Evolutionary conservation across 2,329 filamentous ascomycete genomes (phyloP).

Genomic region (Diplodia sapinea): DNA sequence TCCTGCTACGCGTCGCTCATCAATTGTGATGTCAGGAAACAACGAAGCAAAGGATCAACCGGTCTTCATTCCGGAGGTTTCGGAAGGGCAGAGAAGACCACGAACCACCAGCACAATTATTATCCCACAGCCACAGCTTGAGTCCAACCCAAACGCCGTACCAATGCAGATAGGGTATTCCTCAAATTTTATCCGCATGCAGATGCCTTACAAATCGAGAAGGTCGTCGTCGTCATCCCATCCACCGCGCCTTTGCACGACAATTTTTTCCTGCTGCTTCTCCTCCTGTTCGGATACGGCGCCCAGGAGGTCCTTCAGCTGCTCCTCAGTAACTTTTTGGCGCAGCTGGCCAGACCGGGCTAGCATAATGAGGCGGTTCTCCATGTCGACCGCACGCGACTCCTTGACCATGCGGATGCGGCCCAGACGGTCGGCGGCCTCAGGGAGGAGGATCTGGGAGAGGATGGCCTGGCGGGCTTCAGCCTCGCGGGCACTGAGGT

Average conservation of each 20-base stretch:
- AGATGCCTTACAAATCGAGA: conserved; percentile 41
- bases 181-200: conserved; percentile 3
- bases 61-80: conserved; percentile 24
- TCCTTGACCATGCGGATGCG: conserved; percentile 97
- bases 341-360: conserved; percentile 86
- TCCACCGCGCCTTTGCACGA: conserved; percentile 74
- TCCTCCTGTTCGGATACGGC: conserved; percentile 78
- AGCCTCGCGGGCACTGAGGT: conserved; percentile 53
- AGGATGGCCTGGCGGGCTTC: conserved; percentile 80
- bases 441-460: conserved; percentile 90
- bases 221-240: conserved; percentile 77
- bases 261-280: conserved; percentile 76
- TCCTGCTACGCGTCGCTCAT: conserved; percentile 9
- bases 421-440: conserved; percentile 88
- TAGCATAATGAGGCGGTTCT: conserved; percentile 91
- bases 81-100: conserved; percentile 4
- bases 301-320: conserved; percentile 88
- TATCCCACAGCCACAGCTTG: conserved; percentile 14
- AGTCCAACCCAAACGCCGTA: conserved; percentile 28
- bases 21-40: not conserved
- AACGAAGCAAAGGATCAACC: conserved; percentile 13
- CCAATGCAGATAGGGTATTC: conserved; percentile 27
- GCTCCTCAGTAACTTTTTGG: conserved; percentile 85
- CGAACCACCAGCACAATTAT: not conserved
- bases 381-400: conserved; percentile 84